Percentiles rank a stretch among this genome's conserved stretches.
Conservation (phyloP, 257 asterid species). For the Solanum habrochaites region DNA sequence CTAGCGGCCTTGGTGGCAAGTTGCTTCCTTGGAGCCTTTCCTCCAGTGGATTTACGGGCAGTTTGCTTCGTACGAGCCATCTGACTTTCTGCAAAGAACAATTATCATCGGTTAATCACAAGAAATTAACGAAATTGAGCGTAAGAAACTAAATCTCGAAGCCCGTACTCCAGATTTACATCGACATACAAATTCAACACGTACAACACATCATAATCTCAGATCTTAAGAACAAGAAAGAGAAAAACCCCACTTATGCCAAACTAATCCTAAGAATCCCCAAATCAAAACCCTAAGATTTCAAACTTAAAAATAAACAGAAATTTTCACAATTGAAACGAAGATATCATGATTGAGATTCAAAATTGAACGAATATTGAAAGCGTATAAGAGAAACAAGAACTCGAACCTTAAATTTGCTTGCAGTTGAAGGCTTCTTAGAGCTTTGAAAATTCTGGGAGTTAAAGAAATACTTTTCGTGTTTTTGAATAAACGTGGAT, state of each 20-base stretch:
- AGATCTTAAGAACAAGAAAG: not conserved
- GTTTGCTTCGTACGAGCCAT: not conserved
- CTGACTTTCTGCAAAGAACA: not conserved
- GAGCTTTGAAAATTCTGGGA: not conserved
- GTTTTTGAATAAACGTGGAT: not conserved
- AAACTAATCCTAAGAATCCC: not conserved
- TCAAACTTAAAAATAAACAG: not conserved
- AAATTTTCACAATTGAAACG: not conserved
- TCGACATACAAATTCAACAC: not conserved
- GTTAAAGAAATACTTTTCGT: accelerated
- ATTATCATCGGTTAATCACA: not conserved
- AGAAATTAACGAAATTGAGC: not conserved
- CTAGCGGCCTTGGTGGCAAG: not conserved
- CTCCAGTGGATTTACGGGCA: not conserved
- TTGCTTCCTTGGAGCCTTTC: not conserved
- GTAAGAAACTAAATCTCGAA: not conserved
- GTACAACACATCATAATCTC: not conserved
- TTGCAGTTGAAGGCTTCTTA: not conserved
- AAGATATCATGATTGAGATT: not conserved
- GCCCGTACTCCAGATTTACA: not conserved
- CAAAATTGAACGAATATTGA: not conserved
- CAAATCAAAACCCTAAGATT: not conserved
- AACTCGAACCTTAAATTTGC: not conserved
- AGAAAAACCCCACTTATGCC: too few species aligned
- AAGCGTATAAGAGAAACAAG: not conserved